A percentile compares a stretch with the other conserved stretches of the same genome.
Evolutionary conservation across 257 asterid species (phyloP).

Genomic region (Fraxinus anomala): DNA sequence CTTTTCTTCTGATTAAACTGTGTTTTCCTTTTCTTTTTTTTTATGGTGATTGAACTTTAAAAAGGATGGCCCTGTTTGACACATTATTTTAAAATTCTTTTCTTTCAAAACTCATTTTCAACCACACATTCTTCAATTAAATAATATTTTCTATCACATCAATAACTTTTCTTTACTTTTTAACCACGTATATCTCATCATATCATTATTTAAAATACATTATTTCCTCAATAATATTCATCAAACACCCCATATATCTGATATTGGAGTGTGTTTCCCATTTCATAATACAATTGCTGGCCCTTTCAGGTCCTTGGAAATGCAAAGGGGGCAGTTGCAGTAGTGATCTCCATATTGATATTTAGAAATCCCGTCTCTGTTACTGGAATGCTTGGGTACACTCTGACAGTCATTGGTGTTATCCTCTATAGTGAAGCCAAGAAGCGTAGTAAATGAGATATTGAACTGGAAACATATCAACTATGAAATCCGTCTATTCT

Average conservation of each 20-base stretch:
- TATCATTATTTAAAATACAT: too few species aligned
- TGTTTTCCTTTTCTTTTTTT: neutral
- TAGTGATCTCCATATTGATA: constrained; percentile 34
- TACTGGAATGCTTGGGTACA: constrained; percentile 35
- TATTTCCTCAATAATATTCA: too few species aligned
- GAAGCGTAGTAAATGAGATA: constrained; percentile 35
- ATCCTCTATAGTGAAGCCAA: constrained; percentile 36
- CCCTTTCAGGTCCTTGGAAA: constrained; percentile 29
- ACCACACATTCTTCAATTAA: too few species aligned
- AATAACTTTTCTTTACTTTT: too few species aligned
- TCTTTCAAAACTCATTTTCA: too few species aligned
- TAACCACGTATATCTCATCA: too few species aligned
- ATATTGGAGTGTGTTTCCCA: neutral
- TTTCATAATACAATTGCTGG: neutral
- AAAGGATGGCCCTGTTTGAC: neutral
- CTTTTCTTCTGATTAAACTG: neutral
- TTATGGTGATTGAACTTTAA: neutral
- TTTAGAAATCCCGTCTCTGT: constrained; percentile 36
- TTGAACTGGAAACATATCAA: neutral
- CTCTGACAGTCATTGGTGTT: constrained; percentile 35
- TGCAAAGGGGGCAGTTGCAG: constrained; percentile 39
- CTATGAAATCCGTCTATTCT: neutral
- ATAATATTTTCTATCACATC: too few species aligned
- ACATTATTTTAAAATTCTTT: too few species aligned
- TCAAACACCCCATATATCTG: too few species aligned